Evolutionary conservation across 2,329 filamentous ascomycete species (phyloP).

Genomic region (Alternaria conjuncta): DNA sequence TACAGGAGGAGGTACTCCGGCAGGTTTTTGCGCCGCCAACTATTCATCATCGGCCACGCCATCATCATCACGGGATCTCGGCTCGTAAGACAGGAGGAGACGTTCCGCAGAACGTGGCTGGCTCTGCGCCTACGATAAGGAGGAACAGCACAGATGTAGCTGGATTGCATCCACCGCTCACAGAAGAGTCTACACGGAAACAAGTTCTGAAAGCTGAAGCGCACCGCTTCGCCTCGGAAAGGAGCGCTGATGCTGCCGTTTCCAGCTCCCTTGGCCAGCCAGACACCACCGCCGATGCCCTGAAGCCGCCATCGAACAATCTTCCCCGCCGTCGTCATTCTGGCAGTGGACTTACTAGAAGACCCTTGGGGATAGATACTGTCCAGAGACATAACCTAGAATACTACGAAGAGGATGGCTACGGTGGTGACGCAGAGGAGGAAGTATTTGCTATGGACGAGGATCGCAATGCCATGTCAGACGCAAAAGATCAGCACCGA

Average conservation of each 20-base stretch:
- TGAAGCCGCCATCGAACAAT: constrained; percentile 36
- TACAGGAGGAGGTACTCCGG: constrained; percentile 90
- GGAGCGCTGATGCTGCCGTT: constrained; percentile 15
- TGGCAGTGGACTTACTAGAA: constrained; percentile 80
- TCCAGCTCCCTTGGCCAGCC: constrained; percentile 18
- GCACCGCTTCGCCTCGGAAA: constrained; percentile 40
- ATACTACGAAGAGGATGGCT: constrained; percentile 89
- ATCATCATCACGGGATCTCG: constrained; percentile 70
- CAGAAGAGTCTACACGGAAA: constrained; percentile 49
- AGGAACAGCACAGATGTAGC: constrained; percentile 50
- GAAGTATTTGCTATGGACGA: constrained; percentile 74
- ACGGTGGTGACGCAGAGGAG: constrained; percentile 78
- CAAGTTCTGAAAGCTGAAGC: constrained; percentile 52
- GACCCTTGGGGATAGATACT: constrained; percentile 70
- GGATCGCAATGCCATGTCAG: constrained; percentile 27
- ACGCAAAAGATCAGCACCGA: constrained; percentile 8
- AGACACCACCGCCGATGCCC: constrained; percentile 19
- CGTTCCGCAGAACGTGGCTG: constrained; percentile 31
- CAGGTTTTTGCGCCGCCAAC: constrained; percentile 88
- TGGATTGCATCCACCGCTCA: constrained; percentile 30
- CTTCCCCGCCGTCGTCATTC: constrained; percentile 74
- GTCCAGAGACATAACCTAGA: constrained; percentile 76
- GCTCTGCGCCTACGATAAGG: constrained; percentile 43
- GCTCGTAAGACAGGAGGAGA: constrained; percentile 46
- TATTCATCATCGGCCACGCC: constrained; percentile 79